Evolutionary conservation across 495 filamentous ascomycete genomes (phyloP).

Genomic region (Tuber magnatum): DNA sequence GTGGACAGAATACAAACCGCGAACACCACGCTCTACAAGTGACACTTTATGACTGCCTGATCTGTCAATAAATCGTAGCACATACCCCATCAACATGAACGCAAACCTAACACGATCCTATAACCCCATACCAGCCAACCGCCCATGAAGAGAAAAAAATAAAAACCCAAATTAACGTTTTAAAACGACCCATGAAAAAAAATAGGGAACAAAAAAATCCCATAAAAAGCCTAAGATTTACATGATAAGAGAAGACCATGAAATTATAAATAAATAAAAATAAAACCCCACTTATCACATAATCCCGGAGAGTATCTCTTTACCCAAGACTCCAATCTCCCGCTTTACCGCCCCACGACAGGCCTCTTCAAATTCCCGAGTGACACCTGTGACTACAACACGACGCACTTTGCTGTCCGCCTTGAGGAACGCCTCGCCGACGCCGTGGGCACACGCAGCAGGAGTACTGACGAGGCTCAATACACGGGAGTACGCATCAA

Average conservation of each 20-base stretch:
- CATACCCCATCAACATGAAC: background rate
- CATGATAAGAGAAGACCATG: background rate
- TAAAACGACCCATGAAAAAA: background rate
- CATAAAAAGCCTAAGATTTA: background rate
- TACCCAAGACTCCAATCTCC: slow-evolving; percentile 76
- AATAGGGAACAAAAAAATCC: background rate
- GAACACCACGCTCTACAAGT: background rate
- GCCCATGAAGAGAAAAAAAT: background rate
- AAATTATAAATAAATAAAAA: background rate
- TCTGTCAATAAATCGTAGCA: background rate
- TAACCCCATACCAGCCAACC: background rate
- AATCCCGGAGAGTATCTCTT: slow-evolving; percentile 81
- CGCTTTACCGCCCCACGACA: slow-evolving; percentile 64
- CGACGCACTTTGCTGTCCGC: slow-evolving; percentile 78
- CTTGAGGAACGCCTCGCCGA: slow-evolving; percentile 80
- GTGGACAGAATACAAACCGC: background rate
- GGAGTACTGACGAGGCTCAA: slow-evolving; percentile 62
- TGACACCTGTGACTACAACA: slow-evolving; percentile 71
- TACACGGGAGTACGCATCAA: slow-evolving; percentile 80
- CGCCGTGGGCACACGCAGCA: slow-evolving; percentile 53
- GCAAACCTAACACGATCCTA: background rate
- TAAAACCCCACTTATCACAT: slow-evolving; percentile 48
- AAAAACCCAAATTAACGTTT: background rate
- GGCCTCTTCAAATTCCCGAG: slow-evolving; percentile 88
- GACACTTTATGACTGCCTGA: background rate